Evolutionary conservation across 768 basidiomycete species (phyloP).

Genomic region (Paxillus ammoniavirescens): DNA sequence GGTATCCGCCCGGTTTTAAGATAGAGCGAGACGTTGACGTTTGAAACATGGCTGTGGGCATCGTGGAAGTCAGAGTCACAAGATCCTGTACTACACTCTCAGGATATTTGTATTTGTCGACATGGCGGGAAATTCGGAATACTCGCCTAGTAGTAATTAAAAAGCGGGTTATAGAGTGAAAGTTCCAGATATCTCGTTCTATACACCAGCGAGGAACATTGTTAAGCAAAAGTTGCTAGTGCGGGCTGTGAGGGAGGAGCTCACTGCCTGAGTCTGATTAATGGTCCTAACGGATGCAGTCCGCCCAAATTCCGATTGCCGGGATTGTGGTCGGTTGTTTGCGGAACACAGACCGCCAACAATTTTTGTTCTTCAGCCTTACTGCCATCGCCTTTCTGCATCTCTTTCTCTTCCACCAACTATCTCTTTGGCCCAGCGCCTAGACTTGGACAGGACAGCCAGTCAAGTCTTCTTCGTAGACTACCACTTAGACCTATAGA

Average conservation of each 20-base stretch:
- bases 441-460: slow-evolving; percentile 30
- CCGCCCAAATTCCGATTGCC: neutral
- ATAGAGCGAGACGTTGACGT: neutral
- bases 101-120: neutral
- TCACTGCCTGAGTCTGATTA: neutral
- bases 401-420: slow-evolving; percentile 27
- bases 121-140: neutral
- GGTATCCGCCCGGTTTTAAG: neutral
- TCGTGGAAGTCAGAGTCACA: neutral
- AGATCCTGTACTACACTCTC: neutral
- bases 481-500: slow-evolving; percentile 31
- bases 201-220: neutral
- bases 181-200: neutral
- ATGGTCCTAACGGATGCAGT: neutral
- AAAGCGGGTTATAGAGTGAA: neutral
- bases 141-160: neutral
- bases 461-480: slow-evolving; percentile 20
- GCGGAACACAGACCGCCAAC: slow-evolving; percentile 2
- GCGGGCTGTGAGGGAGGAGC: neutral
- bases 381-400: slow-evolving; percentile 11
- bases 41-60: neutral
- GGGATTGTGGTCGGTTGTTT: slow-evolving; percentile 9
- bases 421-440: slow-evolving; percentile 17
- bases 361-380: slow-evolving; percentile 1
- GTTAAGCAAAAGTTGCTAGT: neutral